These are phyloP conservation scores for Eucalyptus globulus DNA, from an alignment of 345 rosid species.

Conservation along the genomic window DNA sequence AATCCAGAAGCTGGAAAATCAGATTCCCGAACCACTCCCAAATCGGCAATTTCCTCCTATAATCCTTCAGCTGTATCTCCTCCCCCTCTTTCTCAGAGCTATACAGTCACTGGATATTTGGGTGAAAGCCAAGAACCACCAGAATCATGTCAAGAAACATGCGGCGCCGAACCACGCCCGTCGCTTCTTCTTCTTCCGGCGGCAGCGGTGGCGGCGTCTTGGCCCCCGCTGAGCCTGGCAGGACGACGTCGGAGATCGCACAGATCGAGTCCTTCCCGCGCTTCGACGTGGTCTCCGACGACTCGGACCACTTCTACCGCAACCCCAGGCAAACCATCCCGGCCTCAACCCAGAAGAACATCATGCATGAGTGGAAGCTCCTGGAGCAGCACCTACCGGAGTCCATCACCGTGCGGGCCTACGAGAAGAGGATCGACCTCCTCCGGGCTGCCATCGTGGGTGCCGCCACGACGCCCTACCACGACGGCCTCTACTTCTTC, in stretches of 20 bases:
- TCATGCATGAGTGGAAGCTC: conserved; percentile 43
- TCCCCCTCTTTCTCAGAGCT: not conserved
- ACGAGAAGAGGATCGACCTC: conserved; percentile 42
- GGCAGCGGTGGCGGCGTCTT: too few relatives aligned
- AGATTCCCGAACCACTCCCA: not conserved
- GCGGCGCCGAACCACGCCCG: not conserved
- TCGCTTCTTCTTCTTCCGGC: not conserved
- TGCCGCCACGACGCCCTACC: conserved; percentile 44
- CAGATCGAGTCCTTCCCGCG: conserved; percentile 3
- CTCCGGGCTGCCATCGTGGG: conserved; percentile 36
- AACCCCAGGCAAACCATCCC: not conserved
- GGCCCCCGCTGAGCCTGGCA: not conserved
- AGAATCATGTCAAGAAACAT: not conserved
- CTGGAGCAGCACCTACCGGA: conserved; percentile 36
- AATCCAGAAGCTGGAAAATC: not conserved
- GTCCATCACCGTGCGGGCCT: conserved; percentile 40
- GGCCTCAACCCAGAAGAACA: conserved; percentile 9
- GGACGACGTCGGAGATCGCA: not conserved
- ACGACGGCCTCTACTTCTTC: conserved; percentile 54
- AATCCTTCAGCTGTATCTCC: not conserved
- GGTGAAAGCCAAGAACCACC: not conserved
- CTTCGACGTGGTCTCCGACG: not conserved
- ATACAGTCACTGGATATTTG: not conserved
- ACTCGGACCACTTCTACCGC: not conserved
- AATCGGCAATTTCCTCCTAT: not conserved